Evolutionary conservation across 352 stramenopile genomes (phyloP).

Genomic region (Phytophthora pini): DNA sequence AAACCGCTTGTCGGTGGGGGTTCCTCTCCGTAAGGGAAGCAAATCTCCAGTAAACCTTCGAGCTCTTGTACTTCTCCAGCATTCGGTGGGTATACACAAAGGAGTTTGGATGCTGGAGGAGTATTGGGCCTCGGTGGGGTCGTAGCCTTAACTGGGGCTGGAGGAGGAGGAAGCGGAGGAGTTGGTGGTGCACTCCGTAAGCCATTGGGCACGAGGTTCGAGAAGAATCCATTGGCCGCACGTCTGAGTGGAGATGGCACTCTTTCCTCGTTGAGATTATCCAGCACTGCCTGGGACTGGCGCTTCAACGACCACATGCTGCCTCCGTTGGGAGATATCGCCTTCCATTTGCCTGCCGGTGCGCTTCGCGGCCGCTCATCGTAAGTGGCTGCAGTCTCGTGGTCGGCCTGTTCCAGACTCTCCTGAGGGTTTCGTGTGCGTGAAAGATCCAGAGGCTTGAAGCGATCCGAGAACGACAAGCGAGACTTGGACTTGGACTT

Average conservation of each 20-base stretch:
- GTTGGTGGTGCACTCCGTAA: slow-evolving; percentile 37
- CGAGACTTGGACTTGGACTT: slow-evolving; percentile 46
- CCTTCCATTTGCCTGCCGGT: slow-evolving; percentile 35
- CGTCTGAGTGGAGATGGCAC: slow-evolving; percentile 26
- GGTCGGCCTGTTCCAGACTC: slow-evolving; percentile 30
- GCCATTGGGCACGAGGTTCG: slow-evolving; percentile 43
- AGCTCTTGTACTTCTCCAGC: slow-evolving; percentile 56
- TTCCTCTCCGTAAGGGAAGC: slow-evolving; percentile 73
- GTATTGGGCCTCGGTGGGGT: slow-evolving; percentile 2
- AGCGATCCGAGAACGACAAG: slow-evolving; percentile 37
- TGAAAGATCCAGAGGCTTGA: slow-evolving; percentile 54
- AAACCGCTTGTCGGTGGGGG: slow-evolving; percentile 55
- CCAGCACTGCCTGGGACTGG: slow-evolving; percentile 31
- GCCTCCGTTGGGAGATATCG: slow-evolving; percentile 21
- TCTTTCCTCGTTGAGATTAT: slow-evolving; percentile 43
- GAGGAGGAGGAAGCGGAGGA: slow-evolving; percentile 22
- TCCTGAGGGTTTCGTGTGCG: slow-evolving; percentile 51
- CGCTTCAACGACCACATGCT: slow-evolving; percentile 35
- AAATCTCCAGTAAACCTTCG: slow-evolving; percentile 76
- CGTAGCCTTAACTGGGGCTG: slow-evolving; percentile 10
- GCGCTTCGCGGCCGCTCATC: slow-evolving; percentile 28
- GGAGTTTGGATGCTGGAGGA: slow-evolving; percentile 49
- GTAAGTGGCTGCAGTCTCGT: slow-evolving; percentile 7
- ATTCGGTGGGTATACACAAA: slow-evolving; percentile 56
- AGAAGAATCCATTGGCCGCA: slow-evolving; percentile 40